phyloP scores from a whole-genome alignment of 352 stramenopile species.

The Pythium scleroteichum region DNA sequence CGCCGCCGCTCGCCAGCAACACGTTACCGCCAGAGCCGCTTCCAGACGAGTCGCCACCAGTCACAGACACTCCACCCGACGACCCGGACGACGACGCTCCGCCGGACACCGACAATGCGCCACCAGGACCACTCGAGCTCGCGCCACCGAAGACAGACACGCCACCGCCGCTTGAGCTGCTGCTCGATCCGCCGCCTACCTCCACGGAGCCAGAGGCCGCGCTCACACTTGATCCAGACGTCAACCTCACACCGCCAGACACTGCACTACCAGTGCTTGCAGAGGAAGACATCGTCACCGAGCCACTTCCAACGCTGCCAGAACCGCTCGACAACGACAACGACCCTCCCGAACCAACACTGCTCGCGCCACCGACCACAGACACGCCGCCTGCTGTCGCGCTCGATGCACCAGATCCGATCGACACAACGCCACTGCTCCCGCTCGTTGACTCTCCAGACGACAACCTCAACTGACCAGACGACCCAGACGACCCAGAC shows the following conservation, averaged over 20 bases:
- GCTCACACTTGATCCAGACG: constrained; percentile 6
- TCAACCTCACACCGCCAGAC: constrained; percentile 7
- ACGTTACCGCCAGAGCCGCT: constrained; percentile 29
- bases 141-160: background rate
- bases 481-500: too few species aligned
- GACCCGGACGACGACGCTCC: constrained; percentile 6
- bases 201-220: constrained; percentile 1
- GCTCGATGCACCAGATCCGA: constrained; percentile 3
- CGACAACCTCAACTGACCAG: too few species aligned
- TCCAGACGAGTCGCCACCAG: constrained; percentile 24
- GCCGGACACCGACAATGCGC: background rate
- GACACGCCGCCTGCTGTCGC: background rate
- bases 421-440: background rate
- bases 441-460: background rate
- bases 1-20: constrained; percentile 25
- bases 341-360: background rate
- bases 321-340: constrained; percentile 10
- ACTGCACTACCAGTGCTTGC: background rate
- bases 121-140: background rate
- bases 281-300: constrained; percentile 4
- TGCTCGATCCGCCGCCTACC: background rate
- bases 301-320: constrained; percentile 5
- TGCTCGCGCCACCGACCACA: background rate
- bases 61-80: constrained; percentile 17
- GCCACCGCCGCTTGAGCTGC: background rate